Base-by-base conservation (phyloP, 495 filamentous ascomycete species). In the Aspergillus sclerotiicarbonarius region DNA sequence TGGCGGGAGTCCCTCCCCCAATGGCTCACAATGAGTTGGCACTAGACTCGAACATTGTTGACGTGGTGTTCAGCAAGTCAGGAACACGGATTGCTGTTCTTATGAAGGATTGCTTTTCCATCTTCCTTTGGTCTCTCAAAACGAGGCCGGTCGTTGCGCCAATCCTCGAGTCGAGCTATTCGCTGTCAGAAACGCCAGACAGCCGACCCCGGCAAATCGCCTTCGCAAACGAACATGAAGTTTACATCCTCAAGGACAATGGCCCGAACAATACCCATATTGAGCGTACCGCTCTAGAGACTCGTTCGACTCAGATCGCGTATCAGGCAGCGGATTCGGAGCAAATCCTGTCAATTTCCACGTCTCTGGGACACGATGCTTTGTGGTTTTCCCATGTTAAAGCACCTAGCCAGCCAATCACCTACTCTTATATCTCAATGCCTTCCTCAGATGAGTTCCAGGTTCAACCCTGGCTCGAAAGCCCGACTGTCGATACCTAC, bases 1-100 rank as follows among this genome's bases (percentile, higher is more conserved):
- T 86, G 48, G 87, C 90, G 41, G 96, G 93, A 62, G 81, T 95
- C 15, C 94, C 94, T 39, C 94, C 94, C 35, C 94, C 94, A 32
- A 96, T 97, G 91, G 84, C 92, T 15, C 78, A 92, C 54, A 85
- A 86, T 63, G 90, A 96, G 59, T 63, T 97, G 48, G 60, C 74
- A 20, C 66, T 90, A 30, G 77, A 80, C 41, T 80, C 80, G 4
- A 87, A 85, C 51, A 79, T 82, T 8, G 74, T 89, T 54, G 92
- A 97, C 68, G 83, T 92, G 50, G 85, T 89, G 5, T 84, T 96
- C 60, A 86, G 84, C 62, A 76, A 78, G 29, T 81, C 82, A 19
- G 83, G 84, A 37, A 81, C 78, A n/a, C 75, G 80, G 15, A 84
- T 97, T 68, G 90, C 85, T 29, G 80, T 94, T 6, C 77, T 95